Evolutionary conservation across 139 green algal genomes (phyloP).

Genomic region (Tetradesmus lagerheimii): DNA sequence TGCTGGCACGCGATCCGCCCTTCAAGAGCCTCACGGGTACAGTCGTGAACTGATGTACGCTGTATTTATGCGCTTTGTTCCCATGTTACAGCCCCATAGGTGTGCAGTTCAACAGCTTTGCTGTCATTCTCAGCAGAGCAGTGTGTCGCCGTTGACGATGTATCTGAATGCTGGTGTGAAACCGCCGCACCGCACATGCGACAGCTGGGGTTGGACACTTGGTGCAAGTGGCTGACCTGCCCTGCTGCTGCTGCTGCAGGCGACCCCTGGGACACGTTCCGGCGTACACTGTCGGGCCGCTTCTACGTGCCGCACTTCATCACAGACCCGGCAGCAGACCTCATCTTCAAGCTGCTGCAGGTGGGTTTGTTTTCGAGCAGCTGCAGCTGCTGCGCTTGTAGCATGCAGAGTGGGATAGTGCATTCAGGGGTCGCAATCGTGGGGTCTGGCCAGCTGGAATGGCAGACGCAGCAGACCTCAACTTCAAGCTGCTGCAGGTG

Average conservation of each 20-base stretch:
- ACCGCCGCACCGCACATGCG: too few species aligned
- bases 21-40: constrained; percentile 76
- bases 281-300: constrained; percentile 75
- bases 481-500: constrained; percentile 58
- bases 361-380: constrained; percentile 19
- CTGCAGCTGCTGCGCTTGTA: not conserved
- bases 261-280: constrained; percentile 85
- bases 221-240: not conserved
- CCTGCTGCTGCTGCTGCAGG: constrained; percentile 36
- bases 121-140: too few species aligned
- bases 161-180: too few species aligned
- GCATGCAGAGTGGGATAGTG: not conserved
- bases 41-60: too few species aligned
- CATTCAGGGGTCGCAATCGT: too few species aligned
- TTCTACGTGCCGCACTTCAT: constrained; percentile 86
- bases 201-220: too few species aligned
- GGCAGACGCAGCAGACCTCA: too few species aligned
- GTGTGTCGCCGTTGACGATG: too few species aligned
- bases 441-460: too few species aligned
- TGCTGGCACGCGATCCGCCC: constrained; percentile 79
- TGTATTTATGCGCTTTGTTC: too few species aligned
- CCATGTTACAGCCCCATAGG: too few species aligned
- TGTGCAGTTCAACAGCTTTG: too few species aligned
- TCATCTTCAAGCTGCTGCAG: constrained; percentile 87
- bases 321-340: constrained; percentile 71